Evolutionary conservation across 2,329 filamentous ascomycete genomes (phyloP).

Genomic region (Samsoniella hepiali): DNA sequence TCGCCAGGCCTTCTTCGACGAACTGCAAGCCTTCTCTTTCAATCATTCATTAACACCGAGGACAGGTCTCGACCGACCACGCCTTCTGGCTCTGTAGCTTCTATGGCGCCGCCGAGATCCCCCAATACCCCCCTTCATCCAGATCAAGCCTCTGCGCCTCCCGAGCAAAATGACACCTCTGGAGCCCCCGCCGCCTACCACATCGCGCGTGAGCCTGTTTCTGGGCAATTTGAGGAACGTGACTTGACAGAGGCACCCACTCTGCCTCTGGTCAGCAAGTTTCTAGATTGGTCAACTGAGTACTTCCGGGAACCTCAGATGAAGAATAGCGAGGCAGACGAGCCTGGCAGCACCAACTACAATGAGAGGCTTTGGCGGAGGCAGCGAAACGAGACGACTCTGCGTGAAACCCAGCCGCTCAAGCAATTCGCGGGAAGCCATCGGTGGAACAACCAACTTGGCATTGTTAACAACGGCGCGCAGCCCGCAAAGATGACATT

Average conservation of each 20-base stretch:
- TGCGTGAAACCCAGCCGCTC: slow-evolving; percentile 87
- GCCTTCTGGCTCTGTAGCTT: slow-evolving; percentile 26
- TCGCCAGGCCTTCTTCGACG: slow-evolving; percentile 59
- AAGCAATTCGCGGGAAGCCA: slow-evolving; percentile 84
- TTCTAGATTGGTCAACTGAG: slow-evolving; percentile 93
- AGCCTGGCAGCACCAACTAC: slow-evolving; percentile 93
- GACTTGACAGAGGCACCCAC: slow-evolving; percentile 55
- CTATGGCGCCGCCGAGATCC: slow-evolving; percentile 26
- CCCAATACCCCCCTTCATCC: slow-evolving; percentile 38
- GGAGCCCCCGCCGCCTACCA: slow-evolving; percentile 69
- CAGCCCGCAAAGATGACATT: slow-evolving; percentile 93
- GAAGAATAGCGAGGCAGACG: slow-evolving; percentile 92
- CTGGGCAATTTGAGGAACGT: slow-evolving; percentile 67
- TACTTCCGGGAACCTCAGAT: slow-evolving; percentile 99
- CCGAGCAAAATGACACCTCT: slow-evolving; percentile 70
- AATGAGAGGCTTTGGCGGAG: slow-evolving; percentile 92
- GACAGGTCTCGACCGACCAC: slow-evolving; percentile 38
- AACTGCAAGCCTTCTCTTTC: slow-evolving; percentile 62
- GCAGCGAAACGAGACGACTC: slow-evolving; percentile 87
- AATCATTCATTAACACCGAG: slow-evolving; percentile 52
- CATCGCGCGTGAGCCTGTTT: slow-evolving; percentile 72
- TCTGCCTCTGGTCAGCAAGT: slow-evolving; percentile 76
- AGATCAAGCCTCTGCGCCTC: slow-evolving; percentile 51
- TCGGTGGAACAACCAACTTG: slow-evolving; percentile 80
- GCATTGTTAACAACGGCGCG: slow-evolving; percentile 82